These are phyloP conservation scores for Colletotrichum brevisporum DNA, from an alignment of 2,329 filamentous ascomycete genomes.

Conservation along the genomic window DNA sequence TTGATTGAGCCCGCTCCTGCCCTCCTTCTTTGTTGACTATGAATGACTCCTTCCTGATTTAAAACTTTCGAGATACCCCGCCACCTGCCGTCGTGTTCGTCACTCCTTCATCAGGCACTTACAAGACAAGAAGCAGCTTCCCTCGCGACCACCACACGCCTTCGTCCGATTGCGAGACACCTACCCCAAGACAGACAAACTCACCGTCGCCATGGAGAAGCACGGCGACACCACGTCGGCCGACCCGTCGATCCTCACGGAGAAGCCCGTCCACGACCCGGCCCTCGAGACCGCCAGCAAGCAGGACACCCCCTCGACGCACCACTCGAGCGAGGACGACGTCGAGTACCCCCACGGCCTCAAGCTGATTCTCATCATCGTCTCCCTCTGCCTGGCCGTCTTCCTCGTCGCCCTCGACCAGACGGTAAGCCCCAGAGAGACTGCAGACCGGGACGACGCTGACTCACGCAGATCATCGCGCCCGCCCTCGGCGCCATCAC, in stretches of 20 bases:
- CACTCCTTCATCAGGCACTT: background rate
- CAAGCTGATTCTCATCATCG: conserved; percentile 58
- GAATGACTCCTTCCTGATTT: too few species aligned
- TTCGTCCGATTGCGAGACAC: background rate
- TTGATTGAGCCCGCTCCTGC: too few species aligned
- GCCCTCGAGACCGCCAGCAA: background rate
- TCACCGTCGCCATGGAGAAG: conserved; percentile 17
- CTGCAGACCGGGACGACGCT: too few species aligned
- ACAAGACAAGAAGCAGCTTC: background rate
- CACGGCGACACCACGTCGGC: conserved; percentile 20
- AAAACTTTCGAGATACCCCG: too few species aligned
- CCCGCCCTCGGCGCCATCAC: conserved; percentile 68
- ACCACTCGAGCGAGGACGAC: conserved; percentile 37
- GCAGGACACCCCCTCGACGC: conserved; percentile 4
- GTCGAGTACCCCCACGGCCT: conserved; percentile 56
- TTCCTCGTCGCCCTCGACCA: conserved; percentile 67
- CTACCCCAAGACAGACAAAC: background rate
- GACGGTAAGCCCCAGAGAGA: conserved; percentile 53
- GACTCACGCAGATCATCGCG: conserved; percentile 53
- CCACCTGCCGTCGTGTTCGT: too few species aligned
- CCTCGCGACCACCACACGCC: background rate
- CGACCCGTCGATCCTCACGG: conserved; percentile 24
- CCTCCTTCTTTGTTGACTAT: too few species aligned
- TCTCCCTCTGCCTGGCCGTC: conserved; percentile 60
- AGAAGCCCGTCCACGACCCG: conserved; percentile 9